Percentiles rank a stretch among this genome's conserved stretches.
Conservation (phyloP, 1,284 basidiomycete species). For the Butyriboletus appendiculatus region DNA sequence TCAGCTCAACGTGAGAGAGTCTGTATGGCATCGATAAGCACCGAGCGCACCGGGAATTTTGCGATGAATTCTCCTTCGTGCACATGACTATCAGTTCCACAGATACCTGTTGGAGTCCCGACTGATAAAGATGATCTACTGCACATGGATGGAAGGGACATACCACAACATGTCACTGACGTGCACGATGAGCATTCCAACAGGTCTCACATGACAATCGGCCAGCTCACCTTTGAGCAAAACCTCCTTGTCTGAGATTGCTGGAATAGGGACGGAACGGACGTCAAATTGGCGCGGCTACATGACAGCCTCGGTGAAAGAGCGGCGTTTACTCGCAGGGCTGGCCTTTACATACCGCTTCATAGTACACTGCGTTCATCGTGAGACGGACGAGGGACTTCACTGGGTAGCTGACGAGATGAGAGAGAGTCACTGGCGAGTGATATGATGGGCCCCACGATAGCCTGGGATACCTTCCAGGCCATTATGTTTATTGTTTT, state of each 20-base stretch:
- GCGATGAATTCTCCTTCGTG: constrained; percentile 77
- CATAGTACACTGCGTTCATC: constrained; percentile 30
- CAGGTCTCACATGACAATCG: not conserved
- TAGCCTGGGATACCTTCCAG: constrained; percentile 12
- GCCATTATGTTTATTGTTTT: not conserved
- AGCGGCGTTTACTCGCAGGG: not conserved
- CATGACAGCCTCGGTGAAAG: not conserved
- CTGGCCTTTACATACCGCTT: constrained; percentile 7
- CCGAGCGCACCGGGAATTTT: constrained; percentile 58
- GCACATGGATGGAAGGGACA: constrained; percentile 10
- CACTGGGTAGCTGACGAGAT: not conserved
- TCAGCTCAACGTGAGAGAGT: not conserved
- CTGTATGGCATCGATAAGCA: not conserved
- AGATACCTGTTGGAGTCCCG: constrained; percentile 47
- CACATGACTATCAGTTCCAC: constrained; percentile 75
- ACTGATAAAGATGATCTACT: not conserved
- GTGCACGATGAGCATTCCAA: not conserved
- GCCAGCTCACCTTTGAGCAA: constrained; percentile 52
- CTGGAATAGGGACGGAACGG: constrained; percentile 54
- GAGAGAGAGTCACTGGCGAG: not conserved
- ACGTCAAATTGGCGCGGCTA: constrained; percentile 48
- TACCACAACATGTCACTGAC: constrained; percentile 48
- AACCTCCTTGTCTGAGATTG: constrained; percentile 53
- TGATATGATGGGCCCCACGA: not conserved
- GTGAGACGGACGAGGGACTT: not conserved